phyloP scores from a whole-genome alignment of 1,284 basidiomycete species.

The Flammula alnicola region DNA sequence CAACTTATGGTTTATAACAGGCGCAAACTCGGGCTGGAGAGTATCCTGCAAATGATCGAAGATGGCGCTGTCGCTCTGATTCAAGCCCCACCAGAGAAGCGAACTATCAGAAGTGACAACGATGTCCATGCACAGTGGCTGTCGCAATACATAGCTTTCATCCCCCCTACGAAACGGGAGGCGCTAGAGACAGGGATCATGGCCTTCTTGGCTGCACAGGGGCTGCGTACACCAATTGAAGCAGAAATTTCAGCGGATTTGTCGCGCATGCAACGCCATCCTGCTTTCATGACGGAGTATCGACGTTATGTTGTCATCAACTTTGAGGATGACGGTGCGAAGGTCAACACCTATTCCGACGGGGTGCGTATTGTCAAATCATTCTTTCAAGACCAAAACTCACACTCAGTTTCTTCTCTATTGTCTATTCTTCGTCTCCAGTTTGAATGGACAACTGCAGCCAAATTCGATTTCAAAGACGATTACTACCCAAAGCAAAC shows the following conservation, averaged over 20 bases:
- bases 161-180: constrained; percentile 33
- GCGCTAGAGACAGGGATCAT: constrained; percentile 47
- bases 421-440: constrained; percentile 20
- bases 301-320: constrained; percentile 65
- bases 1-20: constrained; percentile 25
- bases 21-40: constrained; percentile 42
- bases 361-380: constrained; percentile 28
- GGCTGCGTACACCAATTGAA: constrained; percentile 40
- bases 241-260: constrained; percentile 49
- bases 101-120: constrained; percentile 16
- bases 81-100: constrained; percentile 42
- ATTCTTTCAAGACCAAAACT: no score
- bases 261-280: constrained; percentile 55
- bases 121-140: constrained; percentile 35
- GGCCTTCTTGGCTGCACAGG: constrained; percentile 43
- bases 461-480: constrained; percentile 45
- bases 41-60: constrained; percentile 53
- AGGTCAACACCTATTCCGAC: constrained; percentile 17
- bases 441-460: constrained; percentile 42
- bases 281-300: constrained; percentile 57
- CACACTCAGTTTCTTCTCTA: no score
- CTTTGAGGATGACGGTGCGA: constrained; percentile 29
- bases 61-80: constrained; percentile 56
- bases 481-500: constrained; percentile 43
- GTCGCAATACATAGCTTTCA: constrained; percentile 27